These are phyloP conservation scores for Thelonectria blattea DNA, from an alignment of 2,329 filamentous ascomycete genomes.

Conservation along the genomic window DNA sequence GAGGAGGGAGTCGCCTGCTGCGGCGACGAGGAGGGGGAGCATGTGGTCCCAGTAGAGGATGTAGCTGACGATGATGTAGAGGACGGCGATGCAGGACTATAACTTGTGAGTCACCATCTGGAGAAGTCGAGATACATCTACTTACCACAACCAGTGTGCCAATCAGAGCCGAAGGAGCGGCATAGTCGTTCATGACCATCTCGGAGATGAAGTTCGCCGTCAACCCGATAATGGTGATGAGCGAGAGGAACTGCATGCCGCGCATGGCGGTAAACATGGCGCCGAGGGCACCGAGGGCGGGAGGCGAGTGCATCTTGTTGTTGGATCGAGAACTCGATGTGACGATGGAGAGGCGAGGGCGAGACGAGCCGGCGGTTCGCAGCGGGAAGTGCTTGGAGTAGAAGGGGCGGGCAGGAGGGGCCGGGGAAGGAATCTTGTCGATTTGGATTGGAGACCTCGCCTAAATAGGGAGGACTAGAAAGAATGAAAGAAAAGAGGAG, in stretches of 20 bases:
- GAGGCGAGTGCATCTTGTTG: constrained; percentile 53
- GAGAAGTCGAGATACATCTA: constrained; percentile 32
- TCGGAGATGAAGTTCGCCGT: constrained; percentile 81
- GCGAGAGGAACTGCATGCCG: constrained; percentile 70
- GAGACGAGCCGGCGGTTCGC: constrained; percentile 47
- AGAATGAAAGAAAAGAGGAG: constrained; percentile 4
- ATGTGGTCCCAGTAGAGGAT: constrained; percentile 81
- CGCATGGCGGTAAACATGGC: constrained; percentile 79
- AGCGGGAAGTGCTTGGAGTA: constrained; percentile 50
- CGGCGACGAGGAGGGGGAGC: constrained; percentile 74
- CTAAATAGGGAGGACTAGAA: constrained; percentile 26
- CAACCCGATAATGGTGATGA: constrained; percentile 81
- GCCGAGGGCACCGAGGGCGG: constrained; percentile 73
- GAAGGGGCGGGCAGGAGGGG: constrained; percentile 45
- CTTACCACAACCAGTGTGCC: constrained; percentile 81
- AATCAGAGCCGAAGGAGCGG: constrained; percentile 74
- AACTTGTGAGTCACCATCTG: constrained; percentile 17
- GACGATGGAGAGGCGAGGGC: constrained; percentile 52
- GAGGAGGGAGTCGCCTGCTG: constrained; percentile 69
- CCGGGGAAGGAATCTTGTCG: constrained; percentile 44
- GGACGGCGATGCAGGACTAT: constrained; percentile 76
- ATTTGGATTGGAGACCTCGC: constrained; percentile 25
- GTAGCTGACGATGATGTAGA: constrained; percentile 81
- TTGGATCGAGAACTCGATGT: constrained; percentile 34
- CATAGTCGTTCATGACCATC: constrained; percentile 70